Percentiles rank a stretch among this genome's conserved stretches.
Evolutionary conservation across 83 land plant species (phyloP).

Genomic region (Picea abies): DNA sequence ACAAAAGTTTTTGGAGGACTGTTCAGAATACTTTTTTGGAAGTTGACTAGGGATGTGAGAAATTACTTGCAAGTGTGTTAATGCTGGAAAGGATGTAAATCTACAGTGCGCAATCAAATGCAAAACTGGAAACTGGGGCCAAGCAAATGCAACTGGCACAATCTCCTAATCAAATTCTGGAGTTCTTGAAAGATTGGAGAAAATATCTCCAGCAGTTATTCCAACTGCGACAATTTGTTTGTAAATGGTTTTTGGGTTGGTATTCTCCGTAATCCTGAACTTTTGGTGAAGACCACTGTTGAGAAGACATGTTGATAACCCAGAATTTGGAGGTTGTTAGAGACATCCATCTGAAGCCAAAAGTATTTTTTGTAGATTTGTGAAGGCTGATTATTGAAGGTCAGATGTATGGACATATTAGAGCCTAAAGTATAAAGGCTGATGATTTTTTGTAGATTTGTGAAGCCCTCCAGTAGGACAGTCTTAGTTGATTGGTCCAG

Average conservation of each 20-base stretch:
- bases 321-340: constrained; percentile 97
- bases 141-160: constrained; percentile 97
- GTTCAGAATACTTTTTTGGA: constrained; percentile 93
- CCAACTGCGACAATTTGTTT: constrained; percentile 96
- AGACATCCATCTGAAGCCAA: constrained; percentile 73
- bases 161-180: constrained; percentile 96
- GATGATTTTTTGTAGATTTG: too few species aligned
- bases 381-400: too few species aligned
- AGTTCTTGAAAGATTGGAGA: constrained; percentile 99
- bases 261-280: constrained; percentile 95
- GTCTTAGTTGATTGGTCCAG: too few species aligned
- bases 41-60: constrained; percentile 97
- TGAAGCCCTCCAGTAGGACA: too few species aligned
- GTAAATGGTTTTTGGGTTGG: constrained; percentile 99
- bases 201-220: constrained; percentile 99
- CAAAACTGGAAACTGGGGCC: constrained; percentile 99
- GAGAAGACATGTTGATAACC: constrained; percentile 96
- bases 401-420: too few species aligned
- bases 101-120: constrained; percentile 54
- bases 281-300: constrained; percentile 86
- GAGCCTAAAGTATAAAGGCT: too few species aligned
- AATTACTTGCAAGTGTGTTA: constrained; percentile 92
- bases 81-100: too few species aligned
- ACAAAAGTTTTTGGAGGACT: constrained; percentile 98
- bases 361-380: too few species aligned